Evolutionary conservation across 2,329 filamentous ascomycete species (phyloP).

Genomic region (Tolypocladium tundrense): DNA sequence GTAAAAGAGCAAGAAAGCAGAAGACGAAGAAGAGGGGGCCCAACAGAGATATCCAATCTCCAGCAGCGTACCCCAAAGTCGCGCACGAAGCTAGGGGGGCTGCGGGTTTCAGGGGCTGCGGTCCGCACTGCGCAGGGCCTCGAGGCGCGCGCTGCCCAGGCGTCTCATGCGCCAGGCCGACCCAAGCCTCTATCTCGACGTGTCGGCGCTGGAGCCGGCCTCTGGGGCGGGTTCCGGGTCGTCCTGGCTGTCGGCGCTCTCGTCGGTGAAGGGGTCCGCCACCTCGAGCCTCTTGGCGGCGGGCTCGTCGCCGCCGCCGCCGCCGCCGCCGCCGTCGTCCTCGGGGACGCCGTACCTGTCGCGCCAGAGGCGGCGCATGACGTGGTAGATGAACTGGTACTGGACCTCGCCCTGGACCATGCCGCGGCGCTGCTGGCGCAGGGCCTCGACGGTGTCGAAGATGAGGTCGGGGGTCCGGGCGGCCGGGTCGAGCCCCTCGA

Average conservation of each 20-base stretch:
- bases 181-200: conserved; percentile 1
- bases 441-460: conserved; percentile 64
- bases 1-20: background rate
- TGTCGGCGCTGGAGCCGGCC: conserved; percentile 1
- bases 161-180: background rate
- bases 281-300: conserved; percentile 44
- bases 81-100: no score
- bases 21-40: background rate
- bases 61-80: background rate
- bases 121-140: background rate
- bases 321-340: conserved; percentile 16
- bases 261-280: conserved; percentile 28
- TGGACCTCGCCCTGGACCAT: conserved; percentile 92
- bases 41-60: background rate
- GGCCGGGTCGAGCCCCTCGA: conserved; percentile 37
- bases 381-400: conserved; percentile 80
- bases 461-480: conserved; percentile 50
- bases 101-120: background rate
- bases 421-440: conserved; percentile 80
- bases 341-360: conserved; percentile 44
- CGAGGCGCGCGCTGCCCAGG: background rate
- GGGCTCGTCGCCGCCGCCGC: conserved; percentile 26
- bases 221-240: conserved; percentile 2
- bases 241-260: conserved; percentile 16
- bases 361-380: conserved; percentile 64